Evolutionary conservation across 2,329 filamentous ascomycete species (phyloP), one percentile per base, ranked within the genome.

Genomic region (Alternaria triticimaculans): DNA sequence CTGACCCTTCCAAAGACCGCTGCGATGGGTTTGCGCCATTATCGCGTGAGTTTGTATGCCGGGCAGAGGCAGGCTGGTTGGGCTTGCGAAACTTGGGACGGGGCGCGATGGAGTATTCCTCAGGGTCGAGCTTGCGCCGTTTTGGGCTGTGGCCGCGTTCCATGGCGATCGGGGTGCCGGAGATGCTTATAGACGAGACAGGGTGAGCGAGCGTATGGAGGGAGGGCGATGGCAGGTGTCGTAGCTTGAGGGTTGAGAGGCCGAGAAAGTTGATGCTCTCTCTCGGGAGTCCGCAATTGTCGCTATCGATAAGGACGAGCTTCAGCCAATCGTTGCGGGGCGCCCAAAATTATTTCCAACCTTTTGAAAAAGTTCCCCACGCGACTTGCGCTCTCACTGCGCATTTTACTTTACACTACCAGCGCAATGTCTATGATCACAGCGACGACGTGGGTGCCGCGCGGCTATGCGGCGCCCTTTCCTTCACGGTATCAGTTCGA

Each of bases 121-220:
- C 87, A 60, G 86, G 84, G 68, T 92, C 88, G n/a, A 92, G 78
- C 78, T 87, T 90, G 43, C 90, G 87, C 71, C 90, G 83, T 78
- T 90, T 91, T 5, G 88, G 87, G 75, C 86, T 89, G 62, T 85
- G 80, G 48, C 77, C 72, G 49, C 78, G 74, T 30, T 80, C 76
- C 79, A 81, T 82, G 28, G 41, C 58, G 58, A 25, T 3, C 9
- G n/a, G 1, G 37, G 4, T 6, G n/a, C 18, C 21, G 14, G 14
- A 26, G 25, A 25, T 2, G 21, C n/a, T 23, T 18, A 10, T 15
- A 9, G 9, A 43, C 8, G 9, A 30, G 48, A 26, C n/a, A 41
- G 37, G 9, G 37, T 3, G 37, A 18, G 37, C 3, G n/a, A 41
- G n/a, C 37, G 8, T 41, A 41, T 41, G 37, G 37, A 18, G 37